Evolutionary conservation across 164 flowering plant genomes (phyloP).

Genomic region (Piper longum): DNA sequence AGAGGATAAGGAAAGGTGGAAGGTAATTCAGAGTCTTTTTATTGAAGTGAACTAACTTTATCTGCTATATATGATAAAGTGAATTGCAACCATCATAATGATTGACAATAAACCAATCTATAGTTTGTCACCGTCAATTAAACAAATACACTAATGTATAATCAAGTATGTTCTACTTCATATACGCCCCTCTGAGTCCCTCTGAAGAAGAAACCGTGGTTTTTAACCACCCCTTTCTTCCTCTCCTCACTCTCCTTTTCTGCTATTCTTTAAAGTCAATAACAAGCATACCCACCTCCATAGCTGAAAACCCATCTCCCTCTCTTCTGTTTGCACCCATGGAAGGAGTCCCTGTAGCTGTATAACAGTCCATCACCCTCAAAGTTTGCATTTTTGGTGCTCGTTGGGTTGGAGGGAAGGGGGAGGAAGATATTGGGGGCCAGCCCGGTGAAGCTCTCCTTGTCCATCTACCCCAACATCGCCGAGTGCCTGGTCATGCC

Average conservation of each 20-base stretch:
- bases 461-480: conserved; percentile 18
- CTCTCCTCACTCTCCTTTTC: background rate
- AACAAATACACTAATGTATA: background rate
- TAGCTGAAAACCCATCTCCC: no score
- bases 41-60: no score
- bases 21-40: background rate
- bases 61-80: no score
- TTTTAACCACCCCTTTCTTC: background rate
- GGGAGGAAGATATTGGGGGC: background rate
- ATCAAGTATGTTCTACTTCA: background rate
- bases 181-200: background rate
- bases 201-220: background rate
- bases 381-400: no score
- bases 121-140: background rate
- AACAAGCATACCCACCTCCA: no score
- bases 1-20: background rate
- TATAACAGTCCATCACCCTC: no score
- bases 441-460: conserved; percentile 1
- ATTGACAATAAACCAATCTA: background rate
- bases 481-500: conserved; percentile 8
- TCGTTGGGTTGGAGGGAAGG: no score
- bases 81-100: background rate
- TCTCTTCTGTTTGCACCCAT: no score
- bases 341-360: no score
- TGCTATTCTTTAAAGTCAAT: no score